phyloP scores from a whole-genome alignment of 305 asterid genomes.

The Fraxinus velutina region DNA sequence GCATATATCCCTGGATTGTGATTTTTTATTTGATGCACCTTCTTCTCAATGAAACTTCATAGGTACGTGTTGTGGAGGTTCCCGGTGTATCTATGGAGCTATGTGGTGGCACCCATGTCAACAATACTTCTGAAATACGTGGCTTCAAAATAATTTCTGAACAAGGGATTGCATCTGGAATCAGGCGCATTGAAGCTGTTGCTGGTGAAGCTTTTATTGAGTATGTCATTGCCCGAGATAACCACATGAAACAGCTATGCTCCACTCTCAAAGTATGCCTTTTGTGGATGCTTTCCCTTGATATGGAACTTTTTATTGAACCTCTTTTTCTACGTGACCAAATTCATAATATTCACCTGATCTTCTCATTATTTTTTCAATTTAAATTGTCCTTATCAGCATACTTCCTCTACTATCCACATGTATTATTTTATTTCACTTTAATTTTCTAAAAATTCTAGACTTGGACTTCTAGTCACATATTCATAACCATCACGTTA shows the following conservation, averaged over 20 bases:
- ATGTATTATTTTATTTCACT: not conserved
- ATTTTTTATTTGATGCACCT: not conserved
- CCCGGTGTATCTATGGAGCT: slow-evolving; percentile 96
- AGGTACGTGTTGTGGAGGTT: slow-evolving; percentile 96
- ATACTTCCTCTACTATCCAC: not conserved
- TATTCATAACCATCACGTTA: not conserved
- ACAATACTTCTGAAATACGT: slow-evolving; percentile 73
- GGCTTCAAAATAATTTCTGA: slow-evolving; percentile 87
- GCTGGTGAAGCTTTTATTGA: slow-evolving; percentile 93
- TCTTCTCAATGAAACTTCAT: slow-evolving; percentile 15
- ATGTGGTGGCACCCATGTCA: slow-evolving; percentile 94
- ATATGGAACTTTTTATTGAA: not conserved
- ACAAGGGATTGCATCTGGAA: slow-evolving; percentile 83
- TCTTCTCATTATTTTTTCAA: not conserved
- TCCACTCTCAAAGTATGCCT: slow-evolving; percentile 80
- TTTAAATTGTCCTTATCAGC: not conserved
- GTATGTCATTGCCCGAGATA: slow-evolving; percentile 75
- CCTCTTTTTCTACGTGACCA: not conserved
- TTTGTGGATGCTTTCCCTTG: not conserved
- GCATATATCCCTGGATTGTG: not conserved
- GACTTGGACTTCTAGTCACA: not conserved
- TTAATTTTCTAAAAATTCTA: not conserved
- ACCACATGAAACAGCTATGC: slow-evolving; percentile 88
- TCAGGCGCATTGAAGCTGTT: slow-evolving; percentile 91
- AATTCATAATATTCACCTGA: not conserved